These are phyloP conservation scores for Trichoderma gracile DNA, from an alignment of 2,329 filamentous ascomycete genomes.

Conservation along the genomic window DNA sequence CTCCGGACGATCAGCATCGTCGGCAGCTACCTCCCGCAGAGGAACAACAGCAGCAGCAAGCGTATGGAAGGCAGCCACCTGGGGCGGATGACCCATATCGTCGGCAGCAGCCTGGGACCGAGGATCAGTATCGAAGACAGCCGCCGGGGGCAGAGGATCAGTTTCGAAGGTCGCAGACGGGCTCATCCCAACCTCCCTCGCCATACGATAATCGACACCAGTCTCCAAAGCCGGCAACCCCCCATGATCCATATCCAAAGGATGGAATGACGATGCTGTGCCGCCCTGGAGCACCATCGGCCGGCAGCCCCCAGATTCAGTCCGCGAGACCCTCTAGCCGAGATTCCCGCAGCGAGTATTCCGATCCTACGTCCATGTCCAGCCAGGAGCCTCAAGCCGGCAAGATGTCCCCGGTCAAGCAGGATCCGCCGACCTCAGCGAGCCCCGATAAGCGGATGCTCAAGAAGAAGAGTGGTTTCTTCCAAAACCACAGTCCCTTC, in stretches of 20 bases:
- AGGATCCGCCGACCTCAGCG: slow-evolving; percentile 49
- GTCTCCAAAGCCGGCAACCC: slow-evolving; percentile 66
- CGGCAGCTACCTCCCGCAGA: slow-evolving; percentile 7
- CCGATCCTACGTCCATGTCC: slow-evolving; percentile 83
- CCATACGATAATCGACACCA: slow-evolving; percentile 54
- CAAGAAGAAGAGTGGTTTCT: slow-evolving; percentile 80
- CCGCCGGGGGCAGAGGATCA: slow-evolving; percentile 27
- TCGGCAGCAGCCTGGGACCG: slow-evolving; percentile 1
- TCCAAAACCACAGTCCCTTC: slow-evolving; percentile 91
- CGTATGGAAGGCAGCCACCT: slow-evolving; percentile 24
- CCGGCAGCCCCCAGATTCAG: slow-evolving; percentile 50
- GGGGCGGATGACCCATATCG: slow-evolving; percentile 16
- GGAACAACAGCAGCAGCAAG: slow-evolving; percentile 16
- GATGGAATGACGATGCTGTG: slow-evolving; percentile 99
- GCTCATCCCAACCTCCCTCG: slow-evolving; percentile 32
- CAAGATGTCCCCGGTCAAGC: slow-evolving; percentile 73
- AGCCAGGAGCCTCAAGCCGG: slow-evolving; percentile 78
- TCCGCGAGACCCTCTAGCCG: slow-evolving; percentile 76
- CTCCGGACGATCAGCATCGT: background rate
- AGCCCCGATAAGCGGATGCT: slow-evolving; percentile 66
- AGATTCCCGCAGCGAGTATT: slow-evolving; percentile 88
- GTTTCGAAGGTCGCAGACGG: slow-evolving; percentile 26
- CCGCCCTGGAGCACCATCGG: slow-evolving; percentile 64
- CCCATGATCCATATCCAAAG: slow-evolving; percentile 89
- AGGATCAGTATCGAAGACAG: slow-evolving; percentile 25